phyloP scores from a whole-genome alignment of 129 eudicot genomes.

The Apium graveolens region DNA sequence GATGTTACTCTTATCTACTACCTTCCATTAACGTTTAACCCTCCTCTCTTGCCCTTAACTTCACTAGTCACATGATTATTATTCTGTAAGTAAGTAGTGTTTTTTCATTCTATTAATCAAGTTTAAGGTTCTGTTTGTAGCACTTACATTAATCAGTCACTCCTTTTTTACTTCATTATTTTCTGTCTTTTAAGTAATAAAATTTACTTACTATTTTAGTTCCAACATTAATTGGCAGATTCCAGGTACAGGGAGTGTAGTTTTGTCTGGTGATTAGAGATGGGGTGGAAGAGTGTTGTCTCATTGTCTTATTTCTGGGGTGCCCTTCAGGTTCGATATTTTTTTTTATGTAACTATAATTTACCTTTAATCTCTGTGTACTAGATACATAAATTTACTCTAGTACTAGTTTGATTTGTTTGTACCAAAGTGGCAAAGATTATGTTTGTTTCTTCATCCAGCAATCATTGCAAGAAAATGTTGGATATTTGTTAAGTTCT shows the following conservation, averaged over 20 bases:
- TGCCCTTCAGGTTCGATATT: slow-evolving; percentile 40
- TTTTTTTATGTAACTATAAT: too few relatives aligned
- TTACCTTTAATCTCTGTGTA: too few relatives aligned
- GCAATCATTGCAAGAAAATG: neutral
- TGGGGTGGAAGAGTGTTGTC: slow-evolving; percentile 27
- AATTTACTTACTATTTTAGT: neutral
- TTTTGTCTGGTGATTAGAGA: neutral
- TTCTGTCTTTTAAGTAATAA: neutral
- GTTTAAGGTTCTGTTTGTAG: neutral
- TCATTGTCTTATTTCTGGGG: slow-evolving; percentile 21
- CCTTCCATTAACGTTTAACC: neutral
- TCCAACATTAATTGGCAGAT: neutral
- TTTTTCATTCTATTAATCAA: neutral
- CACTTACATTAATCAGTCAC: neutral
- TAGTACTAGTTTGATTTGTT: neutral
- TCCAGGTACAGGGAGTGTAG: neutral
- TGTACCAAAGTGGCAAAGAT: neutral
- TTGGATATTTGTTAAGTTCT: neutral
- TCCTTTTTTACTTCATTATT: neutral
- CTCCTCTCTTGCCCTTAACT: neutral
- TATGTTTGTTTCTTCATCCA: neutral
- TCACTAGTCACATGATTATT: neutral
- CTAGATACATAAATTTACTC: neutral
- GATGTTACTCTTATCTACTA: neutral
- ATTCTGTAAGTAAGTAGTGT: neutral